Base-by-base conservation (phyloP, 768 basidiomycete species). In the Termitomyces sp. region DNA sequence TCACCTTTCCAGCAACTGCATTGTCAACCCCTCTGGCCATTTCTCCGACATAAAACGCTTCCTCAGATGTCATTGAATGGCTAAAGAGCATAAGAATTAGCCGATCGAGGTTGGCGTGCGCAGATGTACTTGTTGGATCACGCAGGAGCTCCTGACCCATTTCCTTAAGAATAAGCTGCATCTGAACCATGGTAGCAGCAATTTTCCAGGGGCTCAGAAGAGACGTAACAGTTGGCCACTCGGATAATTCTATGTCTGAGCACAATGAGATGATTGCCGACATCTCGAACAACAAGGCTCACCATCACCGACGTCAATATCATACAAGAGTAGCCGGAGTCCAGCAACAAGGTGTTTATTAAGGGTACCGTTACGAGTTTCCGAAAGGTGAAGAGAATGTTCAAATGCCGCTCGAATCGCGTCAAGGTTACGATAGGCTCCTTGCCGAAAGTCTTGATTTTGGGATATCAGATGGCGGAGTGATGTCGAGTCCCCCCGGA, bases 141-240 rank as follows among this genome's bases (percentile, higher is more conserved):
- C 84, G 81, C n/a, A 78, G 74, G 36, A 93, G 79, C 12, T 85
- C 85, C 53, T 87, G 82, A 18, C 87, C 89, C 67, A 93, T 75
- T 66, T 91, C 89, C 68, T 89, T 84, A 57, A 93, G 77, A 46
- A 87, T 84, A 42, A 93, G 81, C 60, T 91, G 89, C 63, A 92
- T 81, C 66, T 91, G 88, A 58, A 92, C 88, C 6, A 88, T 87
- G 0, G 92, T 92, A 3, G 90, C 89, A 11, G 89, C 85, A 28
- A 93, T 82, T 68, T 89, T 91, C 90, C 92, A 94, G 0, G 91
- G 92, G 63, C 89, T 92, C 33, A 93, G 75, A 36, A 90, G 75
- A 11, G 84, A 85, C 0, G 85, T 85, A 13, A 88, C 81, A 62
- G 82, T 78, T 20, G 84, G 82, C 81, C 85, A 87, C 58, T 82